Evolutionary conservation across 1,139 yeast species (phyloP).

Genomic region (Taphrina sp.): DNA sequence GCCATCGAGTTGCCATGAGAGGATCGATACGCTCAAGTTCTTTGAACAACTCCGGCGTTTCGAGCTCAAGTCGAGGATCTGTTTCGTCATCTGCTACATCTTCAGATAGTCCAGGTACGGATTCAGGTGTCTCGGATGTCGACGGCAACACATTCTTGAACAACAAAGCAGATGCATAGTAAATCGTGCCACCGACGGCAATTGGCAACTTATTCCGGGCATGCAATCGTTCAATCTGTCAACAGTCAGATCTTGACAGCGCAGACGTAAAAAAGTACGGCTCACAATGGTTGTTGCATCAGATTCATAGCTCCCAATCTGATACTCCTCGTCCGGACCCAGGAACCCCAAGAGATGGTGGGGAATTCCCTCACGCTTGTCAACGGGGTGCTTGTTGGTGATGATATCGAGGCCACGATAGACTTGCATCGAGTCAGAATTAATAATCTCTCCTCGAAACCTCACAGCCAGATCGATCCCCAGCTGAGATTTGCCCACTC

Average conservation of each 20-base stretch:
- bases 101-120: slow-evolving; percentile 30
- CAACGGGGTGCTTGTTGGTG: slow-evolving; percentile 86
- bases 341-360: slow-evolving; percentile 84
- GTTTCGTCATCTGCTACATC: slow-evolving; percentile 34
- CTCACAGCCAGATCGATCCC: slow-evolving; percentile 75
- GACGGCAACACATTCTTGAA: slow-evolving; percentile 61
- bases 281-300: slow-evolving; percentile 55
- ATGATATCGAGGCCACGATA: slow-evolving; percentile 69
- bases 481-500: slow-evolving; percentile 74
- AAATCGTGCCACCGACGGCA: slow-evolving; percentile 94
- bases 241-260: background rate
- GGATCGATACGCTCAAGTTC: slow-evolving; percentile 63
- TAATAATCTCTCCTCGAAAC: slow-evolving; percentile 83
- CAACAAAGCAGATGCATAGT: slow-evolving; percentile 74
- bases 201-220: slow-evolving; percentile 73
- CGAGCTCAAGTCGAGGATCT: slow-evolving; percentile 12
- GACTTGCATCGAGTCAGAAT: slow-evolving; percentile 97
- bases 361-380: slow-evolving; percentile 66
- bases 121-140: slow-evolving; percentile 39
- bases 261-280: too few species aligned
- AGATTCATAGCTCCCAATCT: slow-evolving; percentile 71
- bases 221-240: slow-evolving; percentile 62
- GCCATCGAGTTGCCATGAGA: slow-evolving; percentile 71
- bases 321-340: slow-evolving; percentile 75
- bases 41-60: slow-evolving; percentile 55